Evolutionary conservation across 768 basidiomycete genomes (phyloP).

Genomic region (Panellus pusillus): DNA sequence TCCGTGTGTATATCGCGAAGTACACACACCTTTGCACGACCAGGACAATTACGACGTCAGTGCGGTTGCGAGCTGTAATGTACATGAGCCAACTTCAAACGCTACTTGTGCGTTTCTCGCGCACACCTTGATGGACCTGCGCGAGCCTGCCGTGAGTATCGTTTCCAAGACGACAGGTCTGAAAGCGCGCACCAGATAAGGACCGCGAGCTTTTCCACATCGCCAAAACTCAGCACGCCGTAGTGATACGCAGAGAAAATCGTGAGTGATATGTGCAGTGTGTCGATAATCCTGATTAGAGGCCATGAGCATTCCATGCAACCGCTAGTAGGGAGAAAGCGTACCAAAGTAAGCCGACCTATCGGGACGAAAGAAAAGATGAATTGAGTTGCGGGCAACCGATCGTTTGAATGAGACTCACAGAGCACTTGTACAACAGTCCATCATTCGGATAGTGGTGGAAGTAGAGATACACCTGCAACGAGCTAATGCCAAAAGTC

Average conservation of each 20-base stretch:
- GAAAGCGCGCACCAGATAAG: constrained; percentile 22
- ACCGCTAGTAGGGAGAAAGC: not conserved
- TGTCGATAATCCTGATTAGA: too few species aligned
- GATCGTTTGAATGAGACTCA: not conserved
- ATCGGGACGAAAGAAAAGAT: not conserved
- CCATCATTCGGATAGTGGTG: constrained; percentile 16
- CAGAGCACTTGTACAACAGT: constrained; percentile 9
- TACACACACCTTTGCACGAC: constrained; percentile 45
- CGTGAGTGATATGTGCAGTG: too few species aligned
- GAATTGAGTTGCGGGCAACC: not conserved
- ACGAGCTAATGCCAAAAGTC: constrained; percentile 15
- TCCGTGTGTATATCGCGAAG: not conserved
- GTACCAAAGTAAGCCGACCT: constrained; percentile 11
- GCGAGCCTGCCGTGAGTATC: not conserved
- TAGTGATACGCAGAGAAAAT: too few species aligned
- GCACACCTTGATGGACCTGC: constrained; percentile 40
- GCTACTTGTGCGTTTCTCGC: not conserved
- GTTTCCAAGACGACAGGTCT: not conserved
- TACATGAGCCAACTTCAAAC: not conserved
- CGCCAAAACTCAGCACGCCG: too few species aligned
- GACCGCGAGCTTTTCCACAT: too few species aligned
- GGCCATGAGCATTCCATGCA: too few species aligned
- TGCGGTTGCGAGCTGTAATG: constrained; percentile 27
- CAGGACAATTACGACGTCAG: constrained; percentile 41
- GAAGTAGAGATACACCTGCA: constrained; percentile 20